Evolutionary conservation across 768 basidiomycete species (phyloP), one percentile per base, ranked within the genome.

Genomic region (Termitomyces titanicus): DNA sequence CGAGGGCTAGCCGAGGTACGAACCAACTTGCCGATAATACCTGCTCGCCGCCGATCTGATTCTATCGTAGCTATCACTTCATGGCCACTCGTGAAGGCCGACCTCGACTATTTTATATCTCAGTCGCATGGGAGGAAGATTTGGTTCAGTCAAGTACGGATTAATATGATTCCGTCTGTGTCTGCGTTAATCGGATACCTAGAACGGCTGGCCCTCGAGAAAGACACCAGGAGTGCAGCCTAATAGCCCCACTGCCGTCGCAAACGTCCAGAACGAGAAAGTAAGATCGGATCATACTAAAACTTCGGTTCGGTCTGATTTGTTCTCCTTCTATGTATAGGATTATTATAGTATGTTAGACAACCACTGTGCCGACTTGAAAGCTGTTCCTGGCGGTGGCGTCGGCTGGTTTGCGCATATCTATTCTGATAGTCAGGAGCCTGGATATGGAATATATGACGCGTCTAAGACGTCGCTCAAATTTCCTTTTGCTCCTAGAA

Each of bases 371-470:
- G 63, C 72, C 12, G 75, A 82, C 59, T 74, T 91, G 62, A 91
- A 91, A 69, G 63, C 60, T 0, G 79, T 79, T 25, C 64, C 70
- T 20, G 79, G 79, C 0, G 86, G 87, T 27, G 86, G 87, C 22
- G 71, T 90, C 22, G 87, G 88, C 8, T 92, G 89, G 89, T 92
- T 92, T 62, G 86, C 86, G n/a, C 89, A 91, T 64, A 84, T 90
- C 54, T 90, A 89, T 62, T 82, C 83, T 1, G 89, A 89, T 63
- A 55, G 67, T 54, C 78, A 82, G 59, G 78, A 79, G 59, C 81
- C 83, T 11, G 88, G 87, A 4, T 90, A 90, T 61, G 89, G 88
- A 3, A 79, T 89, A 51, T 85, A 85, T 62, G 69, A 77, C 29
- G 60, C 43, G 0, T 66, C 71, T 24, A 81, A 82, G n/a, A 62